A percentile compares a stretch with the other conserved stretches of the same genome.
Conservation (phyloP, 495 filamentous ascomycete species). For the Paragyromitra xinjiangensis region DNA sequence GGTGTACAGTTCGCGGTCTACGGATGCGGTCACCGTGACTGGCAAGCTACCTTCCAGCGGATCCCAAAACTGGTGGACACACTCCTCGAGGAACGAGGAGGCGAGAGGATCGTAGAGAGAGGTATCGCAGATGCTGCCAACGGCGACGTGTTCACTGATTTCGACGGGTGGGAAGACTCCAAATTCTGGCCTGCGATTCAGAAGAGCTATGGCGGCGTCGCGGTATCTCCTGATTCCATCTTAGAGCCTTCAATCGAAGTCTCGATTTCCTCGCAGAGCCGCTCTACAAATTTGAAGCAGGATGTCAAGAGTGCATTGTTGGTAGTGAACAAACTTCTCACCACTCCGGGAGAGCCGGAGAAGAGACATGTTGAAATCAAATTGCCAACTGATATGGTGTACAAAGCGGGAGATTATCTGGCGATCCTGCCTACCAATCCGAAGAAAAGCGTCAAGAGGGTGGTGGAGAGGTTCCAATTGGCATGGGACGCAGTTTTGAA, state of each 20-base stretch:
- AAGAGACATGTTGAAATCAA: slow-evolving; percentile 74
- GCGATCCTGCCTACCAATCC: slow-evolving; percentile 77
- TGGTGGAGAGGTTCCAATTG: slow-evolving; percentile 65
- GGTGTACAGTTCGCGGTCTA: slow-evolving; percentile 72
- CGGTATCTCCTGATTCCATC: slow-evolving; percentile 46
- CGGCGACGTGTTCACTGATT: slow-evolving; percentile 73
- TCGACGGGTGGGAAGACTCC: slow-evolving; percentile 75
- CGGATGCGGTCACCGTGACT: slow-evolving; percentile 71
- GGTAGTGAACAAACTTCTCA: slow-evolving; percentile 66
- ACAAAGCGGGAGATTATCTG: slow-evolving; percentile 78
- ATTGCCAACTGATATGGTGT: slow-evolving; percentile 71
- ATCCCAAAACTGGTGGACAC: slow-evolving; percentile 72
- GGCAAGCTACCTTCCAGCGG: slow-evolving; percentile 75
- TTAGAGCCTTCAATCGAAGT: slow-evolving; percentile 62
- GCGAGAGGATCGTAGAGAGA: slow-evolving; percentile 64
- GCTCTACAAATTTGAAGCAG: slow-evolving; percentile 70
- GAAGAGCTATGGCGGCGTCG: slow-evolving; percentile 61
- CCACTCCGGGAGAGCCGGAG: slow-evolving; percentile 64
- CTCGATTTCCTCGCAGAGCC: slow-evolving; percentile 66
- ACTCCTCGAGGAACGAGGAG: slow-evolving; percentile 64
- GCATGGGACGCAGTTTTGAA: slow-evolving; percentile 69
- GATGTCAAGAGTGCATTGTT: slow-evolving; percentile 72
- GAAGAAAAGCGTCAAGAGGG: slow-evolving; percentile 66
- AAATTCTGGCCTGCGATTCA: slow-evolving; percentile 71
- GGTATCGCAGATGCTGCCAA: slow-evolving; percentile 71